Conservation (phyloP, 2,329 filamentous ascomycete genomes). For the Meredithiella fracta region DNA sequence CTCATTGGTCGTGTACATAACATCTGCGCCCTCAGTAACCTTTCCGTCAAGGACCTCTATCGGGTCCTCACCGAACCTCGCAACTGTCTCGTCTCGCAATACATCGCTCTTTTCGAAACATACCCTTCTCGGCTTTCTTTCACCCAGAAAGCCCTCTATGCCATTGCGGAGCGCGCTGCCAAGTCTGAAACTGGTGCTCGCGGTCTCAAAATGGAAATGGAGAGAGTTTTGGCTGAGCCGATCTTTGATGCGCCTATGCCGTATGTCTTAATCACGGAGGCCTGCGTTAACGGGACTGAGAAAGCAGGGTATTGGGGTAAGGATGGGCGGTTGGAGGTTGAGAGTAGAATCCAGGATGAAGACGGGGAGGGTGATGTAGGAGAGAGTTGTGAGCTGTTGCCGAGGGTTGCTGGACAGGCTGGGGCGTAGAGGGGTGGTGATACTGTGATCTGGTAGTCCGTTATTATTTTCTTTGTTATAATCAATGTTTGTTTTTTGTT, state of each 20-base stretch:
- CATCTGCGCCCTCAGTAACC: conserved; percentile 65
- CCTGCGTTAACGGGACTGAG: conserved; percentile 45
- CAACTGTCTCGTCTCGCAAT: conserved; percentile 77
- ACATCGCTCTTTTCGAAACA: conserved; percentile 68
- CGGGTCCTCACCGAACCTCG: conserved; percentile 84
- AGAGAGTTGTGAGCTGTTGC: conserved; percentile 24
- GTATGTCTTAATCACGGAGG: conserved; percentile 58
- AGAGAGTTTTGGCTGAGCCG: conserved; percentile 58
- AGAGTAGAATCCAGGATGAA: conserved; percentile 51
- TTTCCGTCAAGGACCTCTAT: conserved; percentile 52
- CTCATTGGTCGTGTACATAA: conserved; percentile 92
- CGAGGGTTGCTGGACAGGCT: conserved; percentile 23
- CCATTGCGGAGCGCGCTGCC: conserved; percentile 54
- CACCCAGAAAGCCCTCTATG: conserved; percentile 63
- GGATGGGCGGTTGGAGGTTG: conserved; percentile 52
- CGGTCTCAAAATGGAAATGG: conserved; percentile 65
- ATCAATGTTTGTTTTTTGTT: too few species aligned
- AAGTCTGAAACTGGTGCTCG: conserved; percentile 56
- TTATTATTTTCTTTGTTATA: too few species aligned
- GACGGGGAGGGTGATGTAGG: conserved; percentile 21
- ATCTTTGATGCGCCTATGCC: conserved; percentile 70
- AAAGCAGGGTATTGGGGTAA: conserved; percentile 49
- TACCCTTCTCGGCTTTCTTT: conserved; percentile 69
- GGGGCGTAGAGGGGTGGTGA: background rate
- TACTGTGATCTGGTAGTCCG: too few species aligned